phyloP scores from a whole-genome alignment of 208 protist species.

The Angomonas deanei region DNA sequence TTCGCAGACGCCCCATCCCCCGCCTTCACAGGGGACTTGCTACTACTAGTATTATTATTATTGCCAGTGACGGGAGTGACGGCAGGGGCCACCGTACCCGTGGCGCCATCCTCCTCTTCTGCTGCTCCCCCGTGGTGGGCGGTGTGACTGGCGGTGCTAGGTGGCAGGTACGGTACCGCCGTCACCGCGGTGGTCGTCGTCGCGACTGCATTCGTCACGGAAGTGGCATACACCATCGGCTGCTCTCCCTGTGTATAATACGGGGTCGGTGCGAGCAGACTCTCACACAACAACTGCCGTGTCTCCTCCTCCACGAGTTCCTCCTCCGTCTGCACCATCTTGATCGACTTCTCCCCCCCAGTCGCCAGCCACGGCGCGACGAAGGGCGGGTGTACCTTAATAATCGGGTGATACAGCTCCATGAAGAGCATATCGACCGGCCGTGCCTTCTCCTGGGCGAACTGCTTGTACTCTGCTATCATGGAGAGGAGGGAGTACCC shows the following conservation, averaged over 20 bases:
- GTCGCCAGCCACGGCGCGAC: constrained; percentile 20
- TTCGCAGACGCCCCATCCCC: not conserved
- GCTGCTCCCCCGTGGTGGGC: not conserved
- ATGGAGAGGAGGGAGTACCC: constrained; percentile 95
- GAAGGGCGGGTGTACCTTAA: constrained; percentile 50
- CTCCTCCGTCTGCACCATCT: constrained; percentile 54
- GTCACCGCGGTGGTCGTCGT: not conserved
- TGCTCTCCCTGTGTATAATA: not conserved
- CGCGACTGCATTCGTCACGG: not conserved
- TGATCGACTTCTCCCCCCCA: constrained; percentile 15
- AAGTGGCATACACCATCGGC: not conserved
- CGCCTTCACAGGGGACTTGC: not conserved
- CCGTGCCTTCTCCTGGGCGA: constrained; percentile 92
- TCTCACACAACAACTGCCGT: constrained; percentile 38
- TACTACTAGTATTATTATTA: not conserved
- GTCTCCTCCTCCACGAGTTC: constrained; percentile 60
- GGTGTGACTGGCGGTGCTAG: too few species aligned
- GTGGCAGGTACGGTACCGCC: not conserved
- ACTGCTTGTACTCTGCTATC: constrained; percentile 95
- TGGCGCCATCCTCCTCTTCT: not conserved
- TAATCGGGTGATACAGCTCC: constrained; percentile 92
- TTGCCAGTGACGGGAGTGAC: too few species aligned
- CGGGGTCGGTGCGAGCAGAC: constrained; percentile 42
- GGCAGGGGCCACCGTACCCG: not conserved
- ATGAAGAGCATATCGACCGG: constrained; percentile 96